Conservation (phyloP, 1,284 basidiomycete genomes). For the Apiotrichum porosum region DNA sequence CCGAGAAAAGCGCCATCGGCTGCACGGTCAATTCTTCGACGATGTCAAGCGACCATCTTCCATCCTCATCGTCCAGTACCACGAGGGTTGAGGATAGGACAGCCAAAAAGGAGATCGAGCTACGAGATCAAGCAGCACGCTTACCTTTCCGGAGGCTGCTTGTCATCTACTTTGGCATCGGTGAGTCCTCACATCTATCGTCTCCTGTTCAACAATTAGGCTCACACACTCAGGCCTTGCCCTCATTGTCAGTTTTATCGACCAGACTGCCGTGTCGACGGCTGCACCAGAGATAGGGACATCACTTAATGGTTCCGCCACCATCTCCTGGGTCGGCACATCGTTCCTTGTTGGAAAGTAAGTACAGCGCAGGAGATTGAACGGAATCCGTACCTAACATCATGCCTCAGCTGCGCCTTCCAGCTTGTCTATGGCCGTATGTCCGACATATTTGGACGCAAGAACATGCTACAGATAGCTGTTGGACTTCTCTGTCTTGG, state of each 20-base stretch:
- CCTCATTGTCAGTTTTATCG: conserved; percentile 33
- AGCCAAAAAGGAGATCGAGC: conserved; percentile 5
- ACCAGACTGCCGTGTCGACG: conserved; percentile 33
- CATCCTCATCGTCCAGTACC: no score
- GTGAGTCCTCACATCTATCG: conserved; percentile 2
- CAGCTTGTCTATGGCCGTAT: conserved; percentile 36
- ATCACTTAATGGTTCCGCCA: conserved; percentile 21
- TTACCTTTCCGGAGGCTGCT: conserved; percentile 21
- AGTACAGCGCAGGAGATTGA: conserved; percentile 6
- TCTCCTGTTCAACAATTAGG: not conserved
- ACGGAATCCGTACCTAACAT: no score
- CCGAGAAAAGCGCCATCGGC: no score
- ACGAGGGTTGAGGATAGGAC: not conserved
- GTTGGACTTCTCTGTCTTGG: conserved; percentile 27
- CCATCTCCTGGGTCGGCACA: conserved; percentile 36
- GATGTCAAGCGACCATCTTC: no score
- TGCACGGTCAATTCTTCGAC: no score
- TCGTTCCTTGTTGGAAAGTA: conserved; percentile 35
- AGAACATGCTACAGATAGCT: conserved; percentile 28
- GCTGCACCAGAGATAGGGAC: conserved; percentile 30
- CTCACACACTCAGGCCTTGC: conserved; percentile 14
- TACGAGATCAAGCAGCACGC: conserved; percentile 30
- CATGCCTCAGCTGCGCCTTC: conserved; percentile 24
- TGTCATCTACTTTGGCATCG: conserved; percentile 31
- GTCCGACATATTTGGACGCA: conserved; percentile 36